Percentiles rank a stretch among this genome's conserved stretches.
Conservation (phyloP, 2,329 filamentous ascomycete genomes). For the Aspergillus sp. region DNA sequence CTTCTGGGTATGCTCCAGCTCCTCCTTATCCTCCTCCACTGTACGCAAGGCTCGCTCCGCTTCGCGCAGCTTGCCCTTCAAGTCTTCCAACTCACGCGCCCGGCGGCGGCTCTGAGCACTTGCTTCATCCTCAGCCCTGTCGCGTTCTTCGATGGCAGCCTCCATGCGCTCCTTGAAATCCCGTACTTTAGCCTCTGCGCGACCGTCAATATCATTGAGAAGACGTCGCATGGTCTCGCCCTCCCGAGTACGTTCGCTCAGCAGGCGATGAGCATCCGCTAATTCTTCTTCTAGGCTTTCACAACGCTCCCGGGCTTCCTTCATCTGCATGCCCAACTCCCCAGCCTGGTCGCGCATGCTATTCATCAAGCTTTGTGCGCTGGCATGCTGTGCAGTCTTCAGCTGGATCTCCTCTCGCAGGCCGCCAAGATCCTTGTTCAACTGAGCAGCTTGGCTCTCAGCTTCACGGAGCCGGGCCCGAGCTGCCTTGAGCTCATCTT, state of each 20-base stretch:
- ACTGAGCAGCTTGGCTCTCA: constrained; percentile 70
- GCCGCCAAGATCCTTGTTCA: constrained; percentile 67
- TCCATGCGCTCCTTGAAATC: constrained; percentile 91
- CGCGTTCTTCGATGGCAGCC: constrained; percentile 86
- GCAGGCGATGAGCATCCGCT: constrained; percentile 79
- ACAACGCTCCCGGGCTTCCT: constrained; percentile 78
- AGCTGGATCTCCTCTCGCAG: constrained; percentile 79
- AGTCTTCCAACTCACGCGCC: constrained; percentile 81
- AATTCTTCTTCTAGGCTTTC: constrained; percentile 92
- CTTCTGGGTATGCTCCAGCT: constrained; percentile 71
- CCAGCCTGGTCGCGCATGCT: constrained; percentile 92
- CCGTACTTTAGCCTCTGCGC: constrained; percentile 76
- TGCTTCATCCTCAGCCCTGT: constrained; percentile 88
- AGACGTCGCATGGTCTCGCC: constrained; percentile 92
- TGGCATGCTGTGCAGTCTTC: constrained; percentile 82
- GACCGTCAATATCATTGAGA: constrained; percentile 80
- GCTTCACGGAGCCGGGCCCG: constrained; percentile 67
- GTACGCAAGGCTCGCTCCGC: constrained; percentile 75
- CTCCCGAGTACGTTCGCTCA: constrained; percentile 86
- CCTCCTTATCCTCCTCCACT: constrained; percentile 73
- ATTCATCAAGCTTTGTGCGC: constrained; percentile 79
- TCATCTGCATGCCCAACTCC: constrained; percentile 87
- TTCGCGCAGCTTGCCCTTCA: constrained; percentile 76
- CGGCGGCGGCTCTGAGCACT: constrained; percentile 74
- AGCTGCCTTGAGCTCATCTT: constrained; percentile 66